Conservation (phyloP, 164 flowering plant species). For the Chloranthus sessilifolius region DNA sequence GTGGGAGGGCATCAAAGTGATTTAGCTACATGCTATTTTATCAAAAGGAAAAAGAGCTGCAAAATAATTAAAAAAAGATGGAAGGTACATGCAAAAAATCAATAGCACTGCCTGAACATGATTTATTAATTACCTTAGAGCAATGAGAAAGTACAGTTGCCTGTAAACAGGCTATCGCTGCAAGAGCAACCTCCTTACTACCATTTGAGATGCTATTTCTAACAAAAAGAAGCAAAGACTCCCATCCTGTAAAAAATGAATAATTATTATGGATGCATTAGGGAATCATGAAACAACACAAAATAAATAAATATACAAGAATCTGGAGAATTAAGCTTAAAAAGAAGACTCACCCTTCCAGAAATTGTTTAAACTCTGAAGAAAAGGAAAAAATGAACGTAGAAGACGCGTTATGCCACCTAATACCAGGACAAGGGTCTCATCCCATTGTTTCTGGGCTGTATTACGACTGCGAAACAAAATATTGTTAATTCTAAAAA, state of each 20-base stretch:
- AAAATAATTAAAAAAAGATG: not conserved
- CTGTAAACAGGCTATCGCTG: conserved; percentile 89
- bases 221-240: conserved; percentile 65
- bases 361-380: conserved; percentile 59
- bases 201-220: conserved; percentile 74
- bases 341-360: conserved; percentile 56
- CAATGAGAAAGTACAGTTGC: conserved; percentile 79
- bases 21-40: no score
- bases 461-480: conserved; percentile 80
- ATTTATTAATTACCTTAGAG: conserved; percentile 55
- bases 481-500: not conserved
- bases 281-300: not conserved
- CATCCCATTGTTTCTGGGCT: conserved; percentile 99
- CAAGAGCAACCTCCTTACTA: conserved; percentile 95
- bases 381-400: conserved; percentile 85
- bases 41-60: no score
- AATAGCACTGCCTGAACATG: no score
- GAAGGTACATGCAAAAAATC: not conserved
- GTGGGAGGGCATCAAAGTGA: no score
- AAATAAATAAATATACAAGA: conserved; percentile 4
- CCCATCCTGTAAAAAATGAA: conserved; percentile 70
- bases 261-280: not conserved
- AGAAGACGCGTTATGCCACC: conserved; percentile 88
- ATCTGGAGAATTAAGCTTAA: conserved; percentile 1
- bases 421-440: conserved; percentile 86